Percentiles rank a stretch among this genome's conserved stretches.
Evolutionary conservation across 2,329 filamentous ascomycete genomes (phyloP).

Genomic region (Penicillium sp.): DNA sequence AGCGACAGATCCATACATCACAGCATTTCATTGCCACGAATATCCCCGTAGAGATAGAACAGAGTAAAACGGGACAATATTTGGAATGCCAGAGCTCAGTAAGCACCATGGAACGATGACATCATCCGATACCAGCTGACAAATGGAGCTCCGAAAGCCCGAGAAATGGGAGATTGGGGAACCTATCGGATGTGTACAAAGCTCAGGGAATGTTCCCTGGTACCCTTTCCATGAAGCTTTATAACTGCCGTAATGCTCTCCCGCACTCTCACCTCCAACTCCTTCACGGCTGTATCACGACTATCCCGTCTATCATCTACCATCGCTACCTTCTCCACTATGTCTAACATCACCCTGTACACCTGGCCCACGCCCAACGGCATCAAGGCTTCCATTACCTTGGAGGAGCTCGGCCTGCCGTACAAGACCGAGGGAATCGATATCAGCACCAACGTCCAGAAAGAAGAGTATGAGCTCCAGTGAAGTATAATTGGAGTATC

Average conservation of each 20-base stretch:
- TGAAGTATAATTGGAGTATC: neutral
- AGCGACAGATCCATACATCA: neutral
- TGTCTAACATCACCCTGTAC: conserved; percentile 32
- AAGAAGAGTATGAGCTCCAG: conserved; percentile 31
- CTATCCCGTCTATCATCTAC: conserved; percentile 6
- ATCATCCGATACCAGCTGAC: neutral
- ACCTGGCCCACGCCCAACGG: conserved; percentile 34
- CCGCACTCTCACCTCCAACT: neutral
- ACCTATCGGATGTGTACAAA: neutral
- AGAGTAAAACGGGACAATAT: neutral
- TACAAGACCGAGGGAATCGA: conserved; percentile 41
- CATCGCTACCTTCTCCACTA: conserved; percentile 15
- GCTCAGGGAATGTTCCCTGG: neutral
- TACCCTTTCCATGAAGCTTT: neutral
- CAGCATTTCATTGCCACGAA: neutral
- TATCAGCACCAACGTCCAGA: conserved; percentile 46
- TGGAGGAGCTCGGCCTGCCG: conserved; percentile 37
- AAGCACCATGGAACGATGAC: neutral
- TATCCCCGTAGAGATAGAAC: neutral
- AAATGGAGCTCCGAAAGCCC: neutral
- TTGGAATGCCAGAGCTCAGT: neutral
- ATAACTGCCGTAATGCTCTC: conserved; percentile 2
- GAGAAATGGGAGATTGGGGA: neutral
- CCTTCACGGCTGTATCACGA: conserved; percentile 11
- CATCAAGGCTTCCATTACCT: conserved; percentile 37